Conservation (phyloP, 1,284 basidiomycete species). For the Leccinum angustisporum region DNA sequence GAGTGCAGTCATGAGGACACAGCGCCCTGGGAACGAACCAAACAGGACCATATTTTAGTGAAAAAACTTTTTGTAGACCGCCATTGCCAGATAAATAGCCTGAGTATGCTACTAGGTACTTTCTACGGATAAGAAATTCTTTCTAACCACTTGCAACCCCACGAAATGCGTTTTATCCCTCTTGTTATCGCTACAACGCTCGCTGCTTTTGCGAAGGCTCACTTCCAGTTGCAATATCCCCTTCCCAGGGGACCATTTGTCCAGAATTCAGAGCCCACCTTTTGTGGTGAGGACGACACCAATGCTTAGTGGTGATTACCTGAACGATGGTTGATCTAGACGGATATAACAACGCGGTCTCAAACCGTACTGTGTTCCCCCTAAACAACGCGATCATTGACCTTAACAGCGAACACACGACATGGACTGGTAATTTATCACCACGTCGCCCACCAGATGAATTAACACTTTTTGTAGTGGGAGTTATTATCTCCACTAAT, state of each 20-base stretch:
- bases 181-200: slow-evolving; percentile 34
- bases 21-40: slow-evolving; percentile 4
- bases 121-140: not conserved
- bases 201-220: slow-evolving; percentile 46
- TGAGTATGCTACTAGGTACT: slow-evolving; percentile 11
- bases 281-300: slow-evolving; percentile 42
- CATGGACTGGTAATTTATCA: slow-evolving; percentile 37
- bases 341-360: slow-evolving; percentile 44
- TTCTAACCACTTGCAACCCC: not conserved
- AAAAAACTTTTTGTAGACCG: slow-evolving; percentile 29
- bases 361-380: slow-evolving; percentile 56
- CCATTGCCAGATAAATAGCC: not conserved
- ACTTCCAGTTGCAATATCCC: slow-evolving; percentile 64
- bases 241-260: slow-evolving; percentile 54
- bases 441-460: not conserved
- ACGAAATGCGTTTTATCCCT: slow-evolving; percentile 36
- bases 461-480: slow-evolving; percentile 31
- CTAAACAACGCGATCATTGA: slow-evolving; percentile 45
- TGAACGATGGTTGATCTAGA: slow-evolving; percentile 33
- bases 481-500: slow-evolving; percentile 43
- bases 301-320: not conserved
- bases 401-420: slow-evolving; percentile 42
- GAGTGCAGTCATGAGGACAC: not conserved
- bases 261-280: slow-evolving; percentile 47
- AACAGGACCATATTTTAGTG: slow-evolving; percentile 24